Evolutionary conservation across 1,284 basidiomycete genomes (phyloP), one percentile per base, ranked within the genome.

Genomic region (Hypsizygus ulmarius): DNA sequence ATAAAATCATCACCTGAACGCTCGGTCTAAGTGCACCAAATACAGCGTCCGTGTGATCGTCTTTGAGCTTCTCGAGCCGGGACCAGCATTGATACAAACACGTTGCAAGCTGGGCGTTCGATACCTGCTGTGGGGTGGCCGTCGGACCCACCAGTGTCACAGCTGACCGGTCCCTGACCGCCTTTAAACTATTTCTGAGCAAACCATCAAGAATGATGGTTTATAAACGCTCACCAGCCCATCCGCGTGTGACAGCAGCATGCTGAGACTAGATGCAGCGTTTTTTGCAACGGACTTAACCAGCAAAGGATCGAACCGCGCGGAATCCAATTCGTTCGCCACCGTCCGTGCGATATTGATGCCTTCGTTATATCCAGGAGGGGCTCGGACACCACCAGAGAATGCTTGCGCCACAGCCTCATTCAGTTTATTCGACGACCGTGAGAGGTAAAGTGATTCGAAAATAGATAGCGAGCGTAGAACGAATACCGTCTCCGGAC

Each of bases 291-390:
- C 84, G 1, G 81, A 79, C 47, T 79, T 78, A 5, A 93, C 81
- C 6, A 98, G 73, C 25, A 97, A 63, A 0, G 95, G 95, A 66
- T 98, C 95, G 63, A 97, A 97, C 48, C 88, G 81, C 2, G 93
- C 93, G 1, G 91, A 83, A 65, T 98, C 95, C 2, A 98, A 77
- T 63, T 97, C 94, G 64, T 97, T 97, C 12, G 82, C 81, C 30
- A 95, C 74, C 0, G 81, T 78, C 8, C 93, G 77, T 0, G 88
- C 83, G 28, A 94, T 75, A 44, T 81, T 83, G 3, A 84, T 70
- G 3, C 90, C 94, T 47, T 96, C 93, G 27, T 73, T 77, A 29
- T 81, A 73, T 0, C 85, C 82, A 0, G 93, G 91, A 1, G 90
- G 84, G 1, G 74, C 65, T 9, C 88, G 79, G 10, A 75, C 62